These are phyloP conservation scores for Ascoidea rubescens DNA, from an alignment of 805 yeast genomes.

Conservation along the genomic window DNA sequence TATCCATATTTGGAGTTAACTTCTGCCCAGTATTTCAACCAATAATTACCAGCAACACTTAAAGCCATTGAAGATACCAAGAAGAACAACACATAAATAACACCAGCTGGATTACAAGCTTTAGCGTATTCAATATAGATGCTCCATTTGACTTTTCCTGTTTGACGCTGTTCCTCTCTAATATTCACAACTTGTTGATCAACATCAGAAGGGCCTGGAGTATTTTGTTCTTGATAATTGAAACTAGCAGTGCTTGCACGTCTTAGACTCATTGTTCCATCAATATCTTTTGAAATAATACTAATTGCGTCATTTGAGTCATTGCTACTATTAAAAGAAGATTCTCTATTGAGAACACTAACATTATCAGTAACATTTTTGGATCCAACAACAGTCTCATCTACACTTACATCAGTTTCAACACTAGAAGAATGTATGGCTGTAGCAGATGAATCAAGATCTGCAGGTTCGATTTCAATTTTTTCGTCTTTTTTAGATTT, in stretches of 20 bases:
- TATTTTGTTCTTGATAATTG: slow-evolving; percentile 14
- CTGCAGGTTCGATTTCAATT: neutral
- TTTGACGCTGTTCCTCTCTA: slow-evolving; percentile 68
- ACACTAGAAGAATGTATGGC: neutral
- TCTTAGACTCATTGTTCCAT: slow-evolving; percentile 31
- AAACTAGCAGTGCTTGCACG: slow-evolving; percentile 51
- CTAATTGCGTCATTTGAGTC: slow-evolving; percentile 1
- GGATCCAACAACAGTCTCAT: slow-evolving; percentile 3
- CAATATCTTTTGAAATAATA: slow-evolving; percentile 10
- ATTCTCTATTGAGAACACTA: neutral
- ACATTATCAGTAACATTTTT: slow-evolving; percentile 2
- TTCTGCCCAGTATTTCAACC: slow-evolving; percentile 98
- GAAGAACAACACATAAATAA: slow-evolving; percentile 27
- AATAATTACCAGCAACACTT: slow-evolving; percentile 61
- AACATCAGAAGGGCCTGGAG: slow-evolving; percentile 24
- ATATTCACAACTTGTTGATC: slow-evolving; percentile 22
- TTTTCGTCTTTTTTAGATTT: slow-evolving; percentile 20
- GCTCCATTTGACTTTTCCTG: slow-evolving; percentile 85
- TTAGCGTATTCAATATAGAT: slow-evolving; percentile 74
- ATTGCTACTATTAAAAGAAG: slow-evolving; percentile 1
- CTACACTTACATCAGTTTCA: neutral
- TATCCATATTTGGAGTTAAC: slow-evolving; percentile 52
- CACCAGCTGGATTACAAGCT: slow-evolving; percentile 69
- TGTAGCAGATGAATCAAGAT: slow-evolving; percentile 6
- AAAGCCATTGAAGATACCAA: slow-evolving; percentile 41